A percentile compares a stretch with the other conserved stretches of the same genome.
These are phyloP conservation scores for Heliamphora pulchella DNA, from an alignment of 179 eudicot genomes.

Conservation along the genomic window DNA sequence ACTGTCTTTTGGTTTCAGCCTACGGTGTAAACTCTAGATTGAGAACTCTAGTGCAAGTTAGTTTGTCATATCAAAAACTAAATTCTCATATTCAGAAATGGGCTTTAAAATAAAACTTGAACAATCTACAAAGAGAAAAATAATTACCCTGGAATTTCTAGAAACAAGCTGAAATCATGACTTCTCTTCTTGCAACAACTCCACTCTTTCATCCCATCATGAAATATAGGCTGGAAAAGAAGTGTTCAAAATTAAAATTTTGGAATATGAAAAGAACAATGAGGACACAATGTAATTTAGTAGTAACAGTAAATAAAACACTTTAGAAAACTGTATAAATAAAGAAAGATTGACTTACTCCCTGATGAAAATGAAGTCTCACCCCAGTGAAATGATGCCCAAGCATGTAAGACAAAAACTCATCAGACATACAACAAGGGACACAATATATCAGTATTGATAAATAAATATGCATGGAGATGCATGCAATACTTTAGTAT, in stretches of 20 bases:
- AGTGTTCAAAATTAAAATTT: neutral
- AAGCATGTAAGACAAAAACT: slow-evolving; percentile 15
- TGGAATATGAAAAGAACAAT: neutral
- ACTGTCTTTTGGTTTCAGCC: neutral
- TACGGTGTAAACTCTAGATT: neutral
- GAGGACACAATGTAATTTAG: neutral
- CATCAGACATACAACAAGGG: slow-evolving; percentile 12
- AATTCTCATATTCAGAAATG: neutral
- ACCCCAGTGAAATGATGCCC: slow-evolving; percentile 14
- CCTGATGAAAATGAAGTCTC: slow-evolving; percentile 31
- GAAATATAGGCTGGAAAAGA: slow-evolving; percentile 74
- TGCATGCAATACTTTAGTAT: neutral
- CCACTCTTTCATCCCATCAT: slow-evolving; percentile 96
- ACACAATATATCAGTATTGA: neutral
- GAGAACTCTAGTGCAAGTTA: neutral
- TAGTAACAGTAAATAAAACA: neutral
- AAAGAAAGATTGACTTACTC: slow-evolving; percentile 39
- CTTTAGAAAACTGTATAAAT: neutral
- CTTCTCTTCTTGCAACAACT: slow-evolving; percentile 95
- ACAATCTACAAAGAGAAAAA: neutral
- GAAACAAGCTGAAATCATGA: slow-evolving; percentile 84
- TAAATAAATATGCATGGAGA: neutral
- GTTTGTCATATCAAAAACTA: neutral
- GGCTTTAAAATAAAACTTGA: neutral
- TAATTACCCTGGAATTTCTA: slow-evolving; percentile 83